phyloP scores from a whole-genome alignment of 768 basidiomycete genomes.

The Hydnum rufescens region DNA sequence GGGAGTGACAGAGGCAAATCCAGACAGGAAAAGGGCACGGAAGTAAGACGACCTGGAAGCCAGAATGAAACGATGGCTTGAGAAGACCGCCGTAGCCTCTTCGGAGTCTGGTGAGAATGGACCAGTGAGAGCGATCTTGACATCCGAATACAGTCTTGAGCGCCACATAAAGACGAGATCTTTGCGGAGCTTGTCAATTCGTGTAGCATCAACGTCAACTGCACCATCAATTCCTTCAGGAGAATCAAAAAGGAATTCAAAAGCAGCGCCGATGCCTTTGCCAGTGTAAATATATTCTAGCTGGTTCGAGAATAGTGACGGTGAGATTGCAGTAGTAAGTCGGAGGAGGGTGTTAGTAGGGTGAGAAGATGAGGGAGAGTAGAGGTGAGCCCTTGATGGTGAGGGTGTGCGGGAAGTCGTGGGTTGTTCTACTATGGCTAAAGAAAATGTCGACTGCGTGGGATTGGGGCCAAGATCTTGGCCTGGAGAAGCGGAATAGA shows the following conservation, averaged over 20 bases:
- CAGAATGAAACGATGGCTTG: conserved; percentile 84
- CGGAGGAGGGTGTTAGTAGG: conserved; percentile 29
- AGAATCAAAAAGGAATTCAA: conserved; percentile 68
- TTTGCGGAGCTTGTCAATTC: conserved; percentile 73
- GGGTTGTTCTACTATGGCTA: conserved; percentile 27
- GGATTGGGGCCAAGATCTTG: conserved; percentile 32
- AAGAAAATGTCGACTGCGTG: conserved; percentile 41
- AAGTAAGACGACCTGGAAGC: conserved; percentile 83
- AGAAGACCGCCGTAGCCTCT: conserved; percentile 62
- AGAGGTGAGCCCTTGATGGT: conserved; percentile 21
- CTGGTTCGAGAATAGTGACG: conserved; percentile 70
- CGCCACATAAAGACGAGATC: conserved; percentile 97
- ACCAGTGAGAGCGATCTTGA: conserved; percentile 59
- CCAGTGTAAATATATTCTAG: conserved; percentile 92
- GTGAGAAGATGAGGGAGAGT: conserved; percentile 21
- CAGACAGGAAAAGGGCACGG: conserved; percentile 47
- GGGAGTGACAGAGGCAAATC: conserved; percentile 24
- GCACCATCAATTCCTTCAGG: conserved; percentile 22
- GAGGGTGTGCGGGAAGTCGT: conserved; percentile 28
- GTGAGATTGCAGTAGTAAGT: conserved; percentile 46
- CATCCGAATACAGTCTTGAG: conserved; percentile 80
- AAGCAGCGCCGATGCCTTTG: conserved; percentile 70
- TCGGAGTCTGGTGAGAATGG: conserved; percentile 21
- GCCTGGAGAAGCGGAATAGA: conserved; percentile 22
- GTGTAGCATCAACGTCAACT: conserved; percentile 27